Base-by-base conservation (phyloP, 352 stramenopile species). In the Phytophthora pistaciae region DNA sequence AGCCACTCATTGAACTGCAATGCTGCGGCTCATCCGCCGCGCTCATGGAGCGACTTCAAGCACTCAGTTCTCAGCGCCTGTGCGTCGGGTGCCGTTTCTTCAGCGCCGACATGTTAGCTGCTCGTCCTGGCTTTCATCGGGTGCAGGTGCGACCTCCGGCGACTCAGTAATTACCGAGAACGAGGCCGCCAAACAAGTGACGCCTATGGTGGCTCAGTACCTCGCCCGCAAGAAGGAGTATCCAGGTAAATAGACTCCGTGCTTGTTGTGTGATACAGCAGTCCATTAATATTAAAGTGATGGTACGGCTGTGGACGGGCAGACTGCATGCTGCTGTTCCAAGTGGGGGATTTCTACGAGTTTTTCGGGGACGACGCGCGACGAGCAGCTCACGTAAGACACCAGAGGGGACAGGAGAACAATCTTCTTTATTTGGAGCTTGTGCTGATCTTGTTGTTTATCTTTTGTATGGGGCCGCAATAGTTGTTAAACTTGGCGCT, bases 341-440 rank as follows among this genome's bases (percentile, higher is more conserved):
- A 95, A 80, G 88, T 95, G 23, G 88, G 87, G 52, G 88, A 95
- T 60, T 95, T 95, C 29, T 95, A 93, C 74, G 88, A 95, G 70
- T 91, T 95, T 66, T 95, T 95, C 53, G 83, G 85, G 5, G 85
- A 92, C 38, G 88, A 95, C 59, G 88, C 88, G 9, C 68, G 85
- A 11, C 79, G 83, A 23, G 88, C 84, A 25, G 91, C 88, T 57
- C 80, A 91, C 55, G 88, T 95, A 29, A 29, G 25, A 0, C 25
- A 5, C 25, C 25, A 29, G 25, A 29, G 25, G 25, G 25, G 25
- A 4, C 25, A 29, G 25, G 25, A 29, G 25, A 5, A 29, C 25
- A 29, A 29, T 29, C 1, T 29, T 29, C 25, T 29, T 29, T 4
- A 29, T 29, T 29, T 29, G 25, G 25, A 4, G 25, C 25, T 2